Base-by-base conservation (phyloP, 352 stramenopile genomes). In the Pythium phragmiticola region DNA sequence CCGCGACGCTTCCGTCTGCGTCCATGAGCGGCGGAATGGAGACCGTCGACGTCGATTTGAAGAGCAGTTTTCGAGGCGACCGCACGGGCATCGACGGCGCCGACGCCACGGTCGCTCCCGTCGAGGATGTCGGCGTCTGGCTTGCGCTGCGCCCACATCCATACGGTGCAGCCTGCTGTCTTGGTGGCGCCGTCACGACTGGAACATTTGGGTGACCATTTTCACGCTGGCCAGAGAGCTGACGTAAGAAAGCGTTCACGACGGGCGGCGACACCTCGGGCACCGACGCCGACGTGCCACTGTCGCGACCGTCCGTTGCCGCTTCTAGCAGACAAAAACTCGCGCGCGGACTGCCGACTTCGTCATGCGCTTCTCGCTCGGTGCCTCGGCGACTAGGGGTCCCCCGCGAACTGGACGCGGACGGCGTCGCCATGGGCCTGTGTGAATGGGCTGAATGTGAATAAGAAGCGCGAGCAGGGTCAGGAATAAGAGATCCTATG, bases 311-410 rank as follows among this genome's bases (percentile, higher is more conserved):
- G 36, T 73, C 61, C 2, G 41, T 30, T 6, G 65, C 28, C 16
- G 74, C 79, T 51, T 90, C 81, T 11, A 90, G 65, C 19, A 90
- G 69, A 52, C 75, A 75, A 67, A 90, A 90, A 64, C 82, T 89
- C 57, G 82, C 71, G 60, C 63, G 66, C n/a, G 77, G 79, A 57
- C 77, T 86, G 21, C 66, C 37, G 30, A 66, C 37, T 23, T 62
- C 68, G 49, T 65, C 56, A 36, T 49, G 65, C 23, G 68, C 47
- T 46, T n/a, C 30, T 28, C 33, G 59, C 30, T 66, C 50, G 21
- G 37, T 52, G 21, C 30, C 36, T 30, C 43, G 43, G 11, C 45
- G 46, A 28, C 12, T 8, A 1, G 47, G 28, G 17, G 34, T 14
- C 55, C 16, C 23, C 26, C 36, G 12, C 7, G 39, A 26, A 36